phyloP scores from a whole-genome alignment of 345 rosid species.

The Carallia brachiata region DNA sequence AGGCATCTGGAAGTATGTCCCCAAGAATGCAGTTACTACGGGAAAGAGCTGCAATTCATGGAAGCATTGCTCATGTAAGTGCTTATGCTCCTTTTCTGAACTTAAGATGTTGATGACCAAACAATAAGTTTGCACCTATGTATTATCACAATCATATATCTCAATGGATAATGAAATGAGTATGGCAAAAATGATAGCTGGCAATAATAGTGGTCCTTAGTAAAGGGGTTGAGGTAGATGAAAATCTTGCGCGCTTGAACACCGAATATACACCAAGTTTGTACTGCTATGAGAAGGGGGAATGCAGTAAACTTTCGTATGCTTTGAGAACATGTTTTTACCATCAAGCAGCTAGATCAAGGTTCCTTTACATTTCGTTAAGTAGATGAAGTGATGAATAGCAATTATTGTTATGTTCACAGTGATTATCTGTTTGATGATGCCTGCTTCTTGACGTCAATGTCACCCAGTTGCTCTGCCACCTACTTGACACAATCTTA shows the following conservation, averaged over 20 bases:
- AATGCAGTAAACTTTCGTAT: not conserved
- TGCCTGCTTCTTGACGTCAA: too few species aligned
- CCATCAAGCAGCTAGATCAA: too few species aligned
- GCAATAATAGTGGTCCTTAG: not conserved
- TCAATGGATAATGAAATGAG: not conserved
- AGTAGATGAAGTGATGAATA: not conserved
- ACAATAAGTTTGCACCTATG: not conserved
- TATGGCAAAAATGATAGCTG: not conserved
- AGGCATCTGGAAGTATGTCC: slow-evolving; percentile 96
- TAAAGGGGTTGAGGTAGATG: not conserved
- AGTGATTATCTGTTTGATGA: not conserved
- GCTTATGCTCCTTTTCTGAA: not conserved
- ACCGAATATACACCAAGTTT: not conserved
- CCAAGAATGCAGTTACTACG: slow-evolving; percentile 83
- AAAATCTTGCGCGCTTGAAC: not conserved
- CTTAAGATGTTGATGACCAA: not conserved
- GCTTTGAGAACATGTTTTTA: too few species aligned
- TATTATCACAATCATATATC: not conserved
- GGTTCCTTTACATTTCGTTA: too few species aligned
- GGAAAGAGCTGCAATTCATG: slow-evolving; percentile 95
- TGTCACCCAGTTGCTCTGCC: not conserved
- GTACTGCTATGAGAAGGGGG: not conserved
- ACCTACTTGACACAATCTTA: not conserved
- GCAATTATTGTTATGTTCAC: not conserved
- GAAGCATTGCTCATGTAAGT: slow-evolving; percentile 79